These are phyloP conservation scores for Akanthomyces muscarius DNA, from an alignment of 2,329 filamentous ascomycete genomes.

Conservation along the genomic window DNA sequence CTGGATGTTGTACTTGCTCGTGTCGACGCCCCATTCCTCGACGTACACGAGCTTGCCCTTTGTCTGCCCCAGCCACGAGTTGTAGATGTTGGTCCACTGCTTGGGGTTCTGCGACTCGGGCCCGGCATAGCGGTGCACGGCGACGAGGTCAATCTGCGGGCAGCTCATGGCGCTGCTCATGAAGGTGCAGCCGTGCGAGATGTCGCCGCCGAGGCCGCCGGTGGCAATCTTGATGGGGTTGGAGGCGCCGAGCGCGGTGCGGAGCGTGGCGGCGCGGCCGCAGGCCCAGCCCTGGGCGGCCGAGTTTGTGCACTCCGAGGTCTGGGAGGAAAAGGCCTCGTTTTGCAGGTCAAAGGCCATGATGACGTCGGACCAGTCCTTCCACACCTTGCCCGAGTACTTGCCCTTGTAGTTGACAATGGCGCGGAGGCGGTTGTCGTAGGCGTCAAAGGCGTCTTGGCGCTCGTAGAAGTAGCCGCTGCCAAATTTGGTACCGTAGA, in stretches of 20 bases:
- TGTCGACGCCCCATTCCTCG: conserved; percentile 27
- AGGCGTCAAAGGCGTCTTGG: conserved; percentile 27
- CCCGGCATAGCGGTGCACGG: conserved; percentile 26
- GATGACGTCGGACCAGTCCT: conserved; percentile 30
- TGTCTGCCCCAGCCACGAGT: conserved; percentile 24
- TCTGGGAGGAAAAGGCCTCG: conserved; percentile 29
- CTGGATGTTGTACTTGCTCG: conserved; percentile 12
- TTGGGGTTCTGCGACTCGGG: conserved; percentile 17
- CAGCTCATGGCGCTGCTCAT: conserved; percentile 26
- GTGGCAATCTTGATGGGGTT: conserved; percentile 30
- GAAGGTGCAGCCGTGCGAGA: conserved; percentile 29
- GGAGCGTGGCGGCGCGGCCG: conserved; percentile 25
- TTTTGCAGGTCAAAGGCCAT: conserved; percentile 33
- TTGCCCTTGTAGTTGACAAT: conserved; percentile 31
- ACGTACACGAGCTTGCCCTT: conserved; percentile 29
- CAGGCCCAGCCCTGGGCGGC: conserved; percentile 29
- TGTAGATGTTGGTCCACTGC: conserved; percentile 25
- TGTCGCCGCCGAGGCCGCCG: conserved; percentile 31
- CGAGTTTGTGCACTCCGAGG: conserved; percentile 23
- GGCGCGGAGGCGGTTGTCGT: conserved; percentile 28
- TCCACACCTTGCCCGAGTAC: conserved; percentile 30
- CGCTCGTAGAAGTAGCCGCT: conserved; percentile 28
- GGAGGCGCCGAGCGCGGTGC: conserved; percentile 25
- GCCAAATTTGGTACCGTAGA: conserved; percentile 21
- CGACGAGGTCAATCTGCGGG: conserved; percentile 25